Base-by-base conservation (phyloP, 345 rosid genomes). In the Corchorus olitorius region DNA sequence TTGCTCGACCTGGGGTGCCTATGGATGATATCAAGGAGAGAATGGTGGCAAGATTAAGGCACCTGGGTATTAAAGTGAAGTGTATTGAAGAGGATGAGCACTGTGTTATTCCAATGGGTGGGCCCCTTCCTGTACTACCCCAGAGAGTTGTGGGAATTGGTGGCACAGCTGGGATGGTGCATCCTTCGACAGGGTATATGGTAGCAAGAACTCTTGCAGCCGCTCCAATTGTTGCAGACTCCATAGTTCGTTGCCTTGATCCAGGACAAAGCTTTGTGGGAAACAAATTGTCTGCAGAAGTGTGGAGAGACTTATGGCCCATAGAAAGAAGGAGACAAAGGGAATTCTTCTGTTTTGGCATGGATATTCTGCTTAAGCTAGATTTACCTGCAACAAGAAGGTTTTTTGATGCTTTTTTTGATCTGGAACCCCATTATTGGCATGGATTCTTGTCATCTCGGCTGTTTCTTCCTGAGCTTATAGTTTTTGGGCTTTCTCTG, bases 321-420 rank as follows among this genome's bases (percentile, higher is more conserved):
- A 92, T 92, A 59, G 77, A 92, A 75, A 89, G 98, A 80, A 85
- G 98, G 76, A 88, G 99, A 80, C 99, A 96, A 63, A 85, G 99
- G 81, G 99, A 96, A 72, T 96, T 96, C 89, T 96, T 96, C 88
- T 96, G 99, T 84, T 96, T 96, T 3, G 98, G 99, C n/a, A 96
- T 96, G 99, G 99, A 93, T 84, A 83, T 92, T 74, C 80, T 96
- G 77, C 93, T 96, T 53, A 96, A 93, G 83, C 97, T 93, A 1
- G 97, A 96, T 76, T 83, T 96, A 78, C 83, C 77, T 4, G 97
- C 86, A 48, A 96, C 99, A 3, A 92, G 94, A 76, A 88, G 98
- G 82, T 96, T 96, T 87, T 96, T 96, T 61, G 84, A 96, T 70
- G 98, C 97, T 0, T 96, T 96, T 76, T 93, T 96, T 72, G 86